phyloP scores from a whole-genome alignment of 2,329 filamentous ascomycete genomes.

The Pseudodiploospora longispora region DNA sequence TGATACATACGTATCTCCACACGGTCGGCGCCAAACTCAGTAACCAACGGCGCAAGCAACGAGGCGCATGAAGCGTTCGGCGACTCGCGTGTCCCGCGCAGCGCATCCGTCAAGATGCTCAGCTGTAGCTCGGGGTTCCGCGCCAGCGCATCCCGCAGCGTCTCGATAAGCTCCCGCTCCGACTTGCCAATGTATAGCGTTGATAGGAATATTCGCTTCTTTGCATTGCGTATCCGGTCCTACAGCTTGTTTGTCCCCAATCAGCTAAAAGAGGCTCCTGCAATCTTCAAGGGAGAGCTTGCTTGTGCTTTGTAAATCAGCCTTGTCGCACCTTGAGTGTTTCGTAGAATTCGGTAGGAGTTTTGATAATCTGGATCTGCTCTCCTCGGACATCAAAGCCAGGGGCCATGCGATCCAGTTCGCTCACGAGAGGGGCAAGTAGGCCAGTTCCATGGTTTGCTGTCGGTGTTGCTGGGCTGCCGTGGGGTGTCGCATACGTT shows the following conservation, averaged over 20 bases:
- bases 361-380: constrained; percentile 69
- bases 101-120: constrained; percentile 83
- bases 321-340: constrained; percentile 64
- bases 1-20: constrained; percentile 97
- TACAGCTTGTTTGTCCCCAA: constrained; percentile 24
- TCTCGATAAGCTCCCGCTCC: constrained; percentile 79
- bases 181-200: constrained; percentile 94
- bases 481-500: constrained; percentile 30
- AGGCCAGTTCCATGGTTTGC: constrained; percentile 24
- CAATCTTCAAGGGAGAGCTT: not conserved
- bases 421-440: constrained; percentile 50
- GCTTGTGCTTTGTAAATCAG: not conserved
- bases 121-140: constrained; percentile 69
- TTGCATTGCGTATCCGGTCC: constrained; percentile 74
- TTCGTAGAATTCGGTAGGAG: constrained; percentile 84
- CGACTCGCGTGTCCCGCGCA: constrained; percentile 85
- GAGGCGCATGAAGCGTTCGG: constrained; percentile 83
- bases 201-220: constrained; percentile 79
- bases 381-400: constrained; percentile 78
- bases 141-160: constrained; percentile 65
- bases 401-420: constrained; percentile 85
- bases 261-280: constrained; percentile 1
- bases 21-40: constrained; percentile 72
- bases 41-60: constrained; percentile 72
- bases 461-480: constrained; percentile 18